Base-by-base conservation (phyloP, 306 rosid species). In the Begonia fuchsioides region DNA sequence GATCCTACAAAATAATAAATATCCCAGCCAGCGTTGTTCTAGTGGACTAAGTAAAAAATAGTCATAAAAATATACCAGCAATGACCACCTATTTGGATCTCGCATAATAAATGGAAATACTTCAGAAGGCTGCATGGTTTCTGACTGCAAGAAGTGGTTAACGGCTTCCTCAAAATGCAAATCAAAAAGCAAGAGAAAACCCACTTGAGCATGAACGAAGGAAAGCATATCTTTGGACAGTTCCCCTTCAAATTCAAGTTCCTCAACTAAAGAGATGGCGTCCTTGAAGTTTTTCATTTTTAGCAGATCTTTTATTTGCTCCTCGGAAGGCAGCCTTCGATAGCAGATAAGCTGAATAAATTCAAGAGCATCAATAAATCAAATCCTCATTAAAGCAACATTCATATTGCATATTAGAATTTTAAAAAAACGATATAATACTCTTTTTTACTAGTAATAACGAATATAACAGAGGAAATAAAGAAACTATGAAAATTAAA, bases 61-160 rank as follows among this genome's bases (percentile, higher is more conserved):
- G 60, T 48, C 59, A 40, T 19, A 46, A 48, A 26, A 38, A 16
- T 43, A 58, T 76, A 90, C 97, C 97, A 90, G 85, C 47, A 90
- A 67, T 39, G 95, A 90, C 97, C 97, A 90, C 46, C 95, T 93
- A 79, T 90, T 90, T 44, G 97, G 97, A 69, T 84, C 97, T 56
- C 76, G 80, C 95, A 81, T 76, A 57, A 90, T 82, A 57, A 90
- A 90, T 44, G 97, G 93, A 75, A 90, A 90, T 54, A 84, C 44
- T 84, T 90, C 97, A 58, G 97, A 84, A 53, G 97, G 97, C 70
- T 84, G 85, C 94, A 90, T 79, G 4, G 92, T 81, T 67, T 76
- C 82, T 11, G 97, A 84, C 52, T 59, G 93, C 76, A 90, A 69
- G 66, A 90, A 84, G 69, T 90, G 97, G 54, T 84, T 68, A 58